phyloP scores from a whole-genome alignment of 306 rosid species.

The Lathyrus aphaca region DNA sequence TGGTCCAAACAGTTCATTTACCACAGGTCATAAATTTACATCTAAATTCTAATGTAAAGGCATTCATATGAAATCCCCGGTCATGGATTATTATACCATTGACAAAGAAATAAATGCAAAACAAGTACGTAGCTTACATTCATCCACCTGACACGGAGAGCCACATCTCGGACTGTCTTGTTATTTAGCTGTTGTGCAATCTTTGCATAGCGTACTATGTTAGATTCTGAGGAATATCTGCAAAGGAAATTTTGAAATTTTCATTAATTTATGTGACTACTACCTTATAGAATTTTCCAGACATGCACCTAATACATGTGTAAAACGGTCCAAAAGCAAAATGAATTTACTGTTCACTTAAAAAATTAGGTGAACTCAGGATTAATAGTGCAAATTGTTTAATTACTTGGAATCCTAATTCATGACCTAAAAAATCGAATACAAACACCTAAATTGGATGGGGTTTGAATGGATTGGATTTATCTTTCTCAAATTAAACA shows the following conservation, averaged over 20 bases:
- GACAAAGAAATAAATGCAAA: constrained; percentile 25
- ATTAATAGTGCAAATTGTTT: no score
- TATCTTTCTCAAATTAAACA: not conserved
- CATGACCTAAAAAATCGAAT: not conserved
- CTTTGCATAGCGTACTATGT: constrained; percentile 77
- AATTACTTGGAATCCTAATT: not conserved
- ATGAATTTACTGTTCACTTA: not conserved
- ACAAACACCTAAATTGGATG: not conserved
- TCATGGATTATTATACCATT: constrained; percentile 5
- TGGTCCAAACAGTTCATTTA: constrained; percentile 9
- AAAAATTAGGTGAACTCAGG: not conserved
- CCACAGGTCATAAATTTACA: constrained; percentile 4
- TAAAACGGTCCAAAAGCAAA: not conserved
- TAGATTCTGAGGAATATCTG: constrained; percentile 66
- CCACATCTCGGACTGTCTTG: constrained; percentile 92
- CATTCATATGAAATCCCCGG: constrained; percentile 7
- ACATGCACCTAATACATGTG: constrained; percentile 4
- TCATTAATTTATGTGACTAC: constrained; percentile 28
- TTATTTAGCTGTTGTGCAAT: constrained; percentile 80
- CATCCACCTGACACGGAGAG: constrained; percentile 98
- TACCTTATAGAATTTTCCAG: not conserved
- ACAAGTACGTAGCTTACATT: constrained; percentile 59
- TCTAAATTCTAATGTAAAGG: not conserved
- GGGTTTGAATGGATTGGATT: not conserved
- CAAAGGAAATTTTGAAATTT: constrained; percentile 28